A percentile compares a stretch with the other conserved stretches of the same genome.
These are phyloP conservation scores for Populus pruinosa DNA, from an alignment of 345 rosid genomes.

Conservation along the genomic window DNA sequence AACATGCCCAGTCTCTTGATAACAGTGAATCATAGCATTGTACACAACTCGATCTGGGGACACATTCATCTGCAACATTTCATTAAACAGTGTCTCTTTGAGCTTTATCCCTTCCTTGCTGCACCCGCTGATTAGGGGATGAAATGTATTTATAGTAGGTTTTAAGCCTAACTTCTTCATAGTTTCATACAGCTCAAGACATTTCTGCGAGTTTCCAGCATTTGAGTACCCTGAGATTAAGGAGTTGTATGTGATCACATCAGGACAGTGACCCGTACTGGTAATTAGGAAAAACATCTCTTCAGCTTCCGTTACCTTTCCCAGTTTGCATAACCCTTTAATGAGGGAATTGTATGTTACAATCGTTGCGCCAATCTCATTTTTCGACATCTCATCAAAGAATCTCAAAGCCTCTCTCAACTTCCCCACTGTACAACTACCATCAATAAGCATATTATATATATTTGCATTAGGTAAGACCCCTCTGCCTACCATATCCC, in stretches of 20 bases:
- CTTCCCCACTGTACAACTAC: slow-evolving; percentile 51
- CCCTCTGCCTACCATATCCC: slow-evolving; percentile 61
- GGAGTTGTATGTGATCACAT: slow-evolving; percentile 67
- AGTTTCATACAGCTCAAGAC: slow-evolving; percentile 57
- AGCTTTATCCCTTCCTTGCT: slow-evolving; percentile 41
- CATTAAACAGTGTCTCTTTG: slow-evolving; percentile 48
- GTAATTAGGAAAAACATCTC: slow-evolving; percentile 48
- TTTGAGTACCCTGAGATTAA: slow-evolving; percentile 60
- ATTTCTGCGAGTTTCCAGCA: slow-evolving; percentile 46
- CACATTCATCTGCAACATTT: slow-evolving; percentile 48
- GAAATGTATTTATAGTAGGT: slow-evolving; percentile 55
- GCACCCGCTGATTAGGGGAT: slow-evolving; percentile 53
- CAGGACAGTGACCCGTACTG: slow-evolving; percentile 51
- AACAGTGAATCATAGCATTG: slow-evolving; percentile 51
- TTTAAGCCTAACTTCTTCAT: slow-evolving; percentile 58
- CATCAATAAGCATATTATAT: slow-evolving; percentile 72
- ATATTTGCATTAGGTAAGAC: slow-evolving; percentile 54
- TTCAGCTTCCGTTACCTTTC: slow-evolving; percentile 61
- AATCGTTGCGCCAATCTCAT: slow-evolving; percentile 45
- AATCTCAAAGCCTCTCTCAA: slow-evolving; percentile 53
- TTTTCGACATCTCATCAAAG: slow-evolving; percentile 60
- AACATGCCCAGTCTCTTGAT: slow-evolving; percentile 47
- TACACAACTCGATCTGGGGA: slow-evolving; percentile 55
- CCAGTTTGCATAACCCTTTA: slow-evolving; percentile 58
- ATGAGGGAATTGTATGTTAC: slow-evolving; percentile 76